Evolutionary conservation across 2,329 filamentous ascomycete species (phyloP).

Genomic region (Apiospora saccharicola): DNA sequence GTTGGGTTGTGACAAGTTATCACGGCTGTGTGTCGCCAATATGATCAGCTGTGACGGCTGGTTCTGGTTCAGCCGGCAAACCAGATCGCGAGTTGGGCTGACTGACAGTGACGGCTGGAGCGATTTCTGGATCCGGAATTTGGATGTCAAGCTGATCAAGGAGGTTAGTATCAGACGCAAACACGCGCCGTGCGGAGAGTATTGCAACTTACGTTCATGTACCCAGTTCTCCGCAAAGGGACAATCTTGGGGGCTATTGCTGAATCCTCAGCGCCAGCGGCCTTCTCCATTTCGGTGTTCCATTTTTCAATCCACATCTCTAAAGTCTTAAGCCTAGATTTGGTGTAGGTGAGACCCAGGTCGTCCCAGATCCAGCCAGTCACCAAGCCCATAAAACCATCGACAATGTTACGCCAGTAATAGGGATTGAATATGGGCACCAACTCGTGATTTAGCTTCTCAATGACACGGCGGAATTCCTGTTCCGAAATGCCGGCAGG

Average conservation of each 20-base stretch:
- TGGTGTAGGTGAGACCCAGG: constrained; percentile 77
- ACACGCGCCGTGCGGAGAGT: constrained; percentile 13
- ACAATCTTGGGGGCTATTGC: constrained; percentile 73
- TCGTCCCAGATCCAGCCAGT: constrained; percentile 98
- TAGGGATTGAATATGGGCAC: constrained; percentile 83
- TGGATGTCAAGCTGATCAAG: constrained; percentile 74
- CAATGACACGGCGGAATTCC: constrained; percentile 83
- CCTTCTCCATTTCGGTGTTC: constrained; percentile 76
- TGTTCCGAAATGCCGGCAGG: constrained; percentile 81
- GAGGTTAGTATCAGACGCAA: constrained; percentile 35
- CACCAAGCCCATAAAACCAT: constrained; percentile 78
- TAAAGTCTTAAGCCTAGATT: constrained; percentile 71
- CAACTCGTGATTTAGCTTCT: constrained; percentile 81
- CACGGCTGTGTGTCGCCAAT: constrained; percentile 21
- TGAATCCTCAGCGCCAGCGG: constrained; percentile 57
- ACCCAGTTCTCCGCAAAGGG: constrained; percentile 81
- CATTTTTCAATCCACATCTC: constrained; percentile 87
- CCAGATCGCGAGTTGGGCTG: constrained; percentile 48
- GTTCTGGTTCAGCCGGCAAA: constrained; percentile 29
- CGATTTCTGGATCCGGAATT: constrained; percentile 79
- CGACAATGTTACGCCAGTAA: constrained; percentile 77
- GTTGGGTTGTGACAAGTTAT: not conserved
- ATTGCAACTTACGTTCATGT: constrained; percentile 73
- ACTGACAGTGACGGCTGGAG: constrained; percentile 55
- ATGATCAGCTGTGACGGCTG: constrained; percentile 22